Conservation (phyloP, 1,284 basidiomycete species). For the Athelia psychrophila region DNA sequence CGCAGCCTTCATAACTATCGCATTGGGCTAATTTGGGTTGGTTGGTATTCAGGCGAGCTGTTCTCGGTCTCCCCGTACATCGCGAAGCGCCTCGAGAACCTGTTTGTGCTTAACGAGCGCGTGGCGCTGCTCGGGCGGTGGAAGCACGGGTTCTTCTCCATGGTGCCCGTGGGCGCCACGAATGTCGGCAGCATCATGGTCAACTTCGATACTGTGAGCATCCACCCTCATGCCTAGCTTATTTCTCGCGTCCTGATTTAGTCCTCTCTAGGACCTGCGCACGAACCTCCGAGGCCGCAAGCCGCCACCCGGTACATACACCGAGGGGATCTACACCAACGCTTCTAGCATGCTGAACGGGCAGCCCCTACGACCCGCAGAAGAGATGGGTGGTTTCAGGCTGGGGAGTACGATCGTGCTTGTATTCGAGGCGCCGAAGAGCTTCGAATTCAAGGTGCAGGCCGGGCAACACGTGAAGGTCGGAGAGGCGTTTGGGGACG, state of each 20-base stretch:
- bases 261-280: constrained; percentile 58
- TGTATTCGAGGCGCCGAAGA: constrained; percentile 91
- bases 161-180: constrained; percentile 97
- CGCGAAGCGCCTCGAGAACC: constrained; percentile 86
- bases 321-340: constrained; percentile 86
- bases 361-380: constrained; percentile 83
- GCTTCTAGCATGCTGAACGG: constrained; percentile 84
- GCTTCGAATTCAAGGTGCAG: constrained; percentile 81
- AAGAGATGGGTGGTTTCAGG: constrained; percentile 98
- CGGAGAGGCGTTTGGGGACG: constrained; percentile 72
- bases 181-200: constrained; percentile 97
- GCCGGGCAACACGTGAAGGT: constrained; percentile 88
- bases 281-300: constrained; percentile 78
- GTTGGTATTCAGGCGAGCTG: constrained; percentile 64
- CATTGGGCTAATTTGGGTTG: constrained; percentile 1
- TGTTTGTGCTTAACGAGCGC: constrained; percentile 97
- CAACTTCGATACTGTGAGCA: constrained; percentile 87
- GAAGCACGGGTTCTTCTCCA: constrained; percentile 94
- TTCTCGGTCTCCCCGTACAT: constrained; percentile 98
- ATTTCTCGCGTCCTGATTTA: constrained; percentile 1
- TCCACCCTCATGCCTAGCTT: background rate
- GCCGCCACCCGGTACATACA: constrained; percentile 86
- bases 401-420: constrained; percentile 96
- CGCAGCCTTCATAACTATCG: background rate
- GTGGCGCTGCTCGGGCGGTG: constrained; percentile 96